phyloP scores from a whole-genome alignment of 2,329 filamentous ascomycete species.

The Penicillium olsonii region DNA sequence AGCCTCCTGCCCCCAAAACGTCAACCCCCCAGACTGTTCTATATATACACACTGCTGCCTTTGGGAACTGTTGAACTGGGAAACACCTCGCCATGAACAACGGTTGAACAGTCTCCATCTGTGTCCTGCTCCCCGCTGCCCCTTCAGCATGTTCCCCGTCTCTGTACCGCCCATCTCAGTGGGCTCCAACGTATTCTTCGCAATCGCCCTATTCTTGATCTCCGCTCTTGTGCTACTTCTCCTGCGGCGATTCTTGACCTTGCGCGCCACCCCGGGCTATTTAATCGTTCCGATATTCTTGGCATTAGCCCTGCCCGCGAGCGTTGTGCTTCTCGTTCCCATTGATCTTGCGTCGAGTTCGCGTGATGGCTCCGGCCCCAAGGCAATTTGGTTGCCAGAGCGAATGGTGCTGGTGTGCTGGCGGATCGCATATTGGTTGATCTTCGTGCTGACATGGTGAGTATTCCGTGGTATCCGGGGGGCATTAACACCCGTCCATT shows the following conservation, averaged over 20 bases:
- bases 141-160: slow-evolving; percentile 30
- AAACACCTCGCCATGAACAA: slow-evolving; percentile 19
- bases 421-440: slow-evolving; percentile 97
- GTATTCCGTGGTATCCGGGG: slow-evolving; percentile 20
- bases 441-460: slow-evolving; percentile 90
- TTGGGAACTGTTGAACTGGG: not conserved
- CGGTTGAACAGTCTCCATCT: slow-evolving; percentile 9
- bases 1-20: slow-evolving; percentile 24
- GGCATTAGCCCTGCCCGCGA: slow-evolving; percentile 87
- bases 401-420: slow-evolving; percentile 80
- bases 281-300: slow-evolving; percentile 92
- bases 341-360: slow-evolving; percentile 92
- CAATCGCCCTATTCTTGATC: slow-evolving; percentile 71
- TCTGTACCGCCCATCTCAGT: slow-evolving; percentile 55
- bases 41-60: slow-evolving; percentile 11
- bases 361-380: slow-evolving; percentile 67
- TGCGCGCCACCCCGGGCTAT: slow-evolving; percentile 87
- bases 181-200: slow-evolving; percentile 77
- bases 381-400: slow-evolving; percentile 85
- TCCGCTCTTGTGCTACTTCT: slow-evolving; percentile 78
- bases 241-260: slow-evolving; percentile 83
- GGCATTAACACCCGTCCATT: slow-evolving; percentile 8
- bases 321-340: slow-evolving; percentile 87
- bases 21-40: slow-evolving; percentile 16
- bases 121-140: slow-evolving; percentile 2